Percentiles rank a stretch among this genome's conserved stretches.
Conservation (phyloP, 352 stramenopile species). For the Phytophthora melonis region DNA sequence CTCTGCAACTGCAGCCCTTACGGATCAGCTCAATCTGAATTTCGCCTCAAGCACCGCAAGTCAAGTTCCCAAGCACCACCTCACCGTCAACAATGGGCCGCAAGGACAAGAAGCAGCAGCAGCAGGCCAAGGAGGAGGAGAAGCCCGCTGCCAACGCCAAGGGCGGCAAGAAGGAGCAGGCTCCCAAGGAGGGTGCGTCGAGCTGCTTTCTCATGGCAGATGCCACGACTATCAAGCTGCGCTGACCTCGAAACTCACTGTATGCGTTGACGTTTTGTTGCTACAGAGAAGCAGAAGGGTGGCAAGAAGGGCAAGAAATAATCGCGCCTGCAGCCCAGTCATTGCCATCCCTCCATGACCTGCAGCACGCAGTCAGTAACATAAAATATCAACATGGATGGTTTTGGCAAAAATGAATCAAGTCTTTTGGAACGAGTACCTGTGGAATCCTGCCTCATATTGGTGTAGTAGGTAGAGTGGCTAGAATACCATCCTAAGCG, state of each 20-base stretch:
- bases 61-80: constrained; percentile 5
- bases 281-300: constrained; percentile 12
- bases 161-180: constrained; percentile 30
- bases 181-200: constrained; percentile 19
- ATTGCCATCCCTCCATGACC: no score
- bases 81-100: constrained; percentile 30
- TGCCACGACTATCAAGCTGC: no score
- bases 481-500: no score
- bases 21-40: constrained; percentile 12
- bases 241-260: not conserved
- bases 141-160: constrained; percentile 26
- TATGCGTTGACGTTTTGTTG: not conserved
- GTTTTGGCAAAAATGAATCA: no score
- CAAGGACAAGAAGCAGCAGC: constrained; percentile 42
- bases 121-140: constrained; percentile 20
- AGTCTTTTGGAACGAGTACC: no score
- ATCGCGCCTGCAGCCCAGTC: not conserved
- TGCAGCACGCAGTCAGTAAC: no score
- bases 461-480: no score
- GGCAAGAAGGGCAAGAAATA: constrained; percentile 19
- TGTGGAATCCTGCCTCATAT: no score
- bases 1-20: not conserved
- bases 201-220: not conserved
- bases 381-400: no score
- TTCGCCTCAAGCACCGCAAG: constrained; percentile 22